These are phyloP conservation scores for Penicillium capsulatum DNA, from an alignment of 2,329 filamentous ascomycete genomes.

Conservation along the genomic window DNA sequence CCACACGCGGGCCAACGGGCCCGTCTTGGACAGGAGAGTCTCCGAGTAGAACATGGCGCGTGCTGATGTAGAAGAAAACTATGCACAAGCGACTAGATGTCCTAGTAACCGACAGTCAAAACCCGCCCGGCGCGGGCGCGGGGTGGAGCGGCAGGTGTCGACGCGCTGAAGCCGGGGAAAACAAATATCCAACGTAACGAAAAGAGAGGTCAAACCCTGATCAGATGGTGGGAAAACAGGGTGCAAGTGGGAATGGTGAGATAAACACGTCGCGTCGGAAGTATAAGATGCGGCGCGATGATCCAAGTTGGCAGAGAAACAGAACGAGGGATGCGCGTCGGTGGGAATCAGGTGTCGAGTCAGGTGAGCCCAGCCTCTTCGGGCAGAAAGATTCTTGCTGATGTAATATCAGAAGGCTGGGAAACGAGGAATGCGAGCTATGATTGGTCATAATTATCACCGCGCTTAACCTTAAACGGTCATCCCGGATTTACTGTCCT, in stretches of 20 bases:
- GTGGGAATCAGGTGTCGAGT: conserved; percentile 21
- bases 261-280: conserved; percentile 8
- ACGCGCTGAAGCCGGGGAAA: conserved; percentile 33
- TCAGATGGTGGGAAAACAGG: conserved; percentile 1
- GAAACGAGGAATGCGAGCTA: conserved; percentile 26
- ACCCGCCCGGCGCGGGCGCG: conserved; percentile 34
- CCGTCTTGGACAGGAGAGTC: conserved; percentile 91
- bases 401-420: conserved; percentile 26
- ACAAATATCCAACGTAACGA: conserved; percentile 23
- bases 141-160: conserved; percentile 28
- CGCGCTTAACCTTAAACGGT: conserved; percentile 14
- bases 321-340: conserved; percentile 22
- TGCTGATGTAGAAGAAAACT: conserved; percentile 7
- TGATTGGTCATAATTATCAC: neutral
- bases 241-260: neutral
- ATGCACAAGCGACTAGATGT: conserved; percentile 35
- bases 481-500: conserved; percentile 14
- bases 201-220: conserved; percentile 2
- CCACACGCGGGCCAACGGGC: conserved; percentile 96
- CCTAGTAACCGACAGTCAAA: conserved; percentile 18
- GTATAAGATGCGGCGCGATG: conserved; percentile 14
- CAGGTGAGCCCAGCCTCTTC: conserved; percentile 10
- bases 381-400: conserved; percentile 14
- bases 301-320: conserved; percentile 24
- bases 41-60: conserved; percentile 91